Conservation (phyloP, 495 filamentous ascomycete species). For the Tuber umbilicatum region DNA sequence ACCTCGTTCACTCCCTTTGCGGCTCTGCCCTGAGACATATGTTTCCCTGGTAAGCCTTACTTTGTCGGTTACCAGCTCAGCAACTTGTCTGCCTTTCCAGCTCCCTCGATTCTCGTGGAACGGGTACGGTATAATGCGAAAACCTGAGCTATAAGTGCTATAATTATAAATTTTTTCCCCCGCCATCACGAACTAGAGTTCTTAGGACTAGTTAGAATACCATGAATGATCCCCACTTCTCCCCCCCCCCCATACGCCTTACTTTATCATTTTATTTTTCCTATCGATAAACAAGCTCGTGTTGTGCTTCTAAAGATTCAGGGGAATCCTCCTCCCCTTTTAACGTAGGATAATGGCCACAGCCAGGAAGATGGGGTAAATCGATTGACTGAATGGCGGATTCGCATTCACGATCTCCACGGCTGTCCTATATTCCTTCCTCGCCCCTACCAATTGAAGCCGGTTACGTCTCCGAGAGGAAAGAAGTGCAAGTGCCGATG, state of each 20-base stretch:
- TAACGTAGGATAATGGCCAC: not conserved
- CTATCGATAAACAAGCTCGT: not conserved
- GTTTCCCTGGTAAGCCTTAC: not conserved
- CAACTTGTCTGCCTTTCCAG: not conserved
- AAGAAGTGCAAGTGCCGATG: not conserved
- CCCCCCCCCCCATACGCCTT: not conserved
- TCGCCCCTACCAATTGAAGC: not conserved
- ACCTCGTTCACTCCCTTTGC: not conserved
- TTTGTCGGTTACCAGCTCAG: not conserved
- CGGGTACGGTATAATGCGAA: not conserved
- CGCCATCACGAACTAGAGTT: not conserved
- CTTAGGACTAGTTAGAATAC: not conserved
- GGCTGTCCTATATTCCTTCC: not conserved
- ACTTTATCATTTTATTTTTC: not conserved
- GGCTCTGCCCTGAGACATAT: not conserved
- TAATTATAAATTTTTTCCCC: not conserved
- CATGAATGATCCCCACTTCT: not conserved
- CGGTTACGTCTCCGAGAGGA: not conserved
- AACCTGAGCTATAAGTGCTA: not conserved
- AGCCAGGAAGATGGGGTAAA: not conserved
- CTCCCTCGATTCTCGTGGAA: not conserved
- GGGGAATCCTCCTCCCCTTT: not conserved
- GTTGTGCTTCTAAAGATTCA: not conserved
- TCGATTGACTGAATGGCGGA: not conserved
- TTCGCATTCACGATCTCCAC: not conserved